phyloP scores from a whole-genome alignment of 2,329 filamentous ascomycete genomes.

The Verticillium longisporum region DNA sequence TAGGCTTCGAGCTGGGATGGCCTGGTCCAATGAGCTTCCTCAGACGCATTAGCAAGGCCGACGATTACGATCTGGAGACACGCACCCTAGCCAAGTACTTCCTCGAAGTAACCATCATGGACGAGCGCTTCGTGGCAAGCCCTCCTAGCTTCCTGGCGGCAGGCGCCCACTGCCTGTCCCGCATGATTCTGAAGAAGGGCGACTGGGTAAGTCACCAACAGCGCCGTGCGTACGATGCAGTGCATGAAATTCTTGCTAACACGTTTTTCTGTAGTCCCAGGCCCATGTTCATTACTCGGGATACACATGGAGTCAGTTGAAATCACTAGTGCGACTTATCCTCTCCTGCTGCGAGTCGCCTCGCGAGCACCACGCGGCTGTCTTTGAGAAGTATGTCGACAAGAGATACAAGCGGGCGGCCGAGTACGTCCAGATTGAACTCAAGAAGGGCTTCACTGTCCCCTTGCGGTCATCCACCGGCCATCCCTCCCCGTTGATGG shows the following conservation, averaged over 20 bases:
- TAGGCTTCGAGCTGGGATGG: constrained; percentile 92
- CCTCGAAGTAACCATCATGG: constrained; percentile 93
- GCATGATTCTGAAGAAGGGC: constrained; percentile 83
- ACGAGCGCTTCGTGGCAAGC: constrained; percentile 90
- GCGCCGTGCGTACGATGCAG: not conserved
- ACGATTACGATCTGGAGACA: constrained; percentile 94
- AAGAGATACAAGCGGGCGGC: constrained; percentile 83
- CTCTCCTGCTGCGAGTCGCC: constrained; percentile 83
- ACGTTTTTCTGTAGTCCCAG: constrained; percentile 49
- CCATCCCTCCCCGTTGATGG: constrained; percentile 13
- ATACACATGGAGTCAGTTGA: constrained; percentile 82
- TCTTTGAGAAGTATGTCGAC: constrained; percentile 89
- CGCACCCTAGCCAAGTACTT: constrained; percentile 97
- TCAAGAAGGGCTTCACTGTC: constrained; percentile 53
- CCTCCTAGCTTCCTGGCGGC: constrained; percentile 87
- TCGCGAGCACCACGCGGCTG: constrained; percentile 72
- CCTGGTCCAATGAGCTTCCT: constrained; percentile 99
- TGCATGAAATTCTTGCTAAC: constrained; percentile 23
- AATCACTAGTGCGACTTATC: constrained; percentile 68
- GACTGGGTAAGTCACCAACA: constrained; percentile 70
- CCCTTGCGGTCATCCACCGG: constrained; percentile 34
- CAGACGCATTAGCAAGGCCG: constrained; percentile 93
- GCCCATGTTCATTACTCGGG: constrained; percentile 89
- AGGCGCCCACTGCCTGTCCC: constrained; percentile 85
- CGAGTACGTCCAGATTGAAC: constrained; percentile 68